Conservation (phyloP, 148 eudicot species). For the Simmondsia chinensis region DNA sequence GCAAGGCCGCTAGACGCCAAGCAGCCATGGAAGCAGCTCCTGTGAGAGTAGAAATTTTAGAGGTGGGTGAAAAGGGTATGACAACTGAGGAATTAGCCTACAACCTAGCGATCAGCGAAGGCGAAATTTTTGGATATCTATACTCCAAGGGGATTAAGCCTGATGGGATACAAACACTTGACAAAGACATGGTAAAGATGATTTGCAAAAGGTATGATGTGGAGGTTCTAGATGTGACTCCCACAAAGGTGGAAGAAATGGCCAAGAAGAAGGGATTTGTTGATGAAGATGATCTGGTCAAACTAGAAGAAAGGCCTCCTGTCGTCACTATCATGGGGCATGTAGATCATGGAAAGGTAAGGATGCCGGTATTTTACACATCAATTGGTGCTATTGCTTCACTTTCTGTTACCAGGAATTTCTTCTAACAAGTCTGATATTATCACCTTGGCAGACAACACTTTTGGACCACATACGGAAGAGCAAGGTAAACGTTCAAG, state of each 20-base stretch:
- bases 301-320: slow-evolving; percentile 87
- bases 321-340: slow-evolving; percentile 98
- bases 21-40: slow-evolving; percentile 94
- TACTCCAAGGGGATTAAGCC: slow-evolving; percentile 77
- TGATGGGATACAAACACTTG: slow-evolving; percentile 76
- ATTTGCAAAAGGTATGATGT: slow-evolving; percentile 74
- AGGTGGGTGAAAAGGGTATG: slow-evolving; percentile 90
- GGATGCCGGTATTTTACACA: neutral
- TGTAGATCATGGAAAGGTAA: slow-evolving; percentile 98
- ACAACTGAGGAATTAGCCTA: slow-evolving; percentile 68
- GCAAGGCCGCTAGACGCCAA: slow-evolving; percentile 86
- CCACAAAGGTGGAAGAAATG: slow-evolving; percentile 64
- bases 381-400: neutral
- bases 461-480: slow-evolving; percentile 87
- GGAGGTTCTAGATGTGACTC: slow-evolving; percentile 68
- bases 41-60: slow-evolving; percentile 76
- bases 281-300: slow-evolving; percentile 82
- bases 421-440: slow-evolving; percentile 24
- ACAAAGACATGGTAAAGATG: slow-evolving; percentile 90
- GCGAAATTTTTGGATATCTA: slow-evolving; percentile 76
- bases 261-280: slow-evolving; percentile 79
- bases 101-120: slow-evolving; percentile 90
- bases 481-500: slow-evolving; percentile 61
- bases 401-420: slow-evolving; percentile 6
- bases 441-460: slow-evolving; percentile 64